phyloP scores from a whole-genome alignment of 169 alveolate genomes.

The Perkinsus olseni region DNA sequence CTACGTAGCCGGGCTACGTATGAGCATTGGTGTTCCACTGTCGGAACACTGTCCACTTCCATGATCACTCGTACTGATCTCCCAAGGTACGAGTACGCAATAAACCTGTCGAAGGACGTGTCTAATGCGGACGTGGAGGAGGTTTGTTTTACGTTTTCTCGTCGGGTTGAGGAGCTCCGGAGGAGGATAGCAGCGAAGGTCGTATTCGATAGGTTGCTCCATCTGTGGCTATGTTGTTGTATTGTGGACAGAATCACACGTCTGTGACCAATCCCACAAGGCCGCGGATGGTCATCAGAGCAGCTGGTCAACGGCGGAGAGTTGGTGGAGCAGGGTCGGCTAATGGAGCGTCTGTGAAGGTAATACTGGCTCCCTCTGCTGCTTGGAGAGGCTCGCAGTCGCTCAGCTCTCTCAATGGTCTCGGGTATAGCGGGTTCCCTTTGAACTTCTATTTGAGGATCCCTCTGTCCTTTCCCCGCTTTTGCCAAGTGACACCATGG shows the following conservation, averaged over 20 bases:
- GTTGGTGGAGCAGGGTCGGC: no score
- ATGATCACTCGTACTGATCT: neutral
- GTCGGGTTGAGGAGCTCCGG: neutral
- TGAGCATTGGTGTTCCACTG: no score
- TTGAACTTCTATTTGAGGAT: no score
- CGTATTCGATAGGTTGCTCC: neutral
- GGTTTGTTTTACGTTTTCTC: neutral
- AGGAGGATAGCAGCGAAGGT: neutral
- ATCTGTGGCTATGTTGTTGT: no score
- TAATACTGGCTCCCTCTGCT: no score
- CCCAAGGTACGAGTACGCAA: neutral
- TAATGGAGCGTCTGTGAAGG: no score
- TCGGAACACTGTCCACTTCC: no score
- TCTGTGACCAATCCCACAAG: neutral
- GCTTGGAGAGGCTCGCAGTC: no score
- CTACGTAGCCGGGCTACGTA: no score
- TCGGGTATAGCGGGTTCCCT: neutral
- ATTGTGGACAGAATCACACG: neutral
- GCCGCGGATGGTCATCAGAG: neutral
- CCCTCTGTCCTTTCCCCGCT: no score
- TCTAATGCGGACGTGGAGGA: neutral
- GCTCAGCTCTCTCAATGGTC: no score
- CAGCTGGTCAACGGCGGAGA: neutral
- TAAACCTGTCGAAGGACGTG: neutral
- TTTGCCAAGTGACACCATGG: no score